Base-by-base conservation (phyloP, 352 stramenopile genomes). In the Globisporangium abappressorium region DNA sequence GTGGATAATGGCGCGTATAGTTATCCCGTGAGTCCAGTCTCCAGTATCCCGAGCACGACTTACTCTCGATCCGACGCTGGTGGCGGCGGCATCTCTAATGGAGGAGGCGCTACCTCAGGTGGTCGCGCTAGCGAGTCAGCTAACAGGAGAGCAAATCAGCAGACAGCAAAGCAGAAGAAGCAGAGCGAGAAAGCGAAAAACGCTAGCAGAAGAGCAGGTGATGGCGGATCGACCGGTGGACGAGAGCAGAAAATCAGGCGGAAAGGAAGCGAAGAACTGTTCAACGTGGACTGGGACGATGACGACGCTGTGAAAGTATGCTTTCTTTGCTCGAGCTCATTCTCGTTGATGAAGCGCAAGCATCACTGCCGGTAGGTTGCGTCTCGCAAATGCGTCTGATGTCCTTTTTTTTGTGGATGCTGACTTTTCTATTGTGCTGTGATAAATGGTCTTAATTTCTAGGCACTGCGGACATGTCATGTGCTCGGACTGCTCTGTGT, bases 401-500 rank as follows among this genome's bases (percentile, higher is more conserved):
- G 22, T 36, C 6, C n/a, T 53, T n/a, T 18, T 15, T 49, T 57
- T 41, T 56, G 30, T 64, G 46, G 6, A 20, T 46, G 38, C 30
- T 61, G 15, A 46, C 33, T 9, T 28, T 41, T 26, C 30, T 46
- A 6, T 46, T 61, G 20, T 2, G 6, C n/a, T 55, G n/a, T 55
- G n/a, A 55, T 26, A 9, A 36, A 49, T 30, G 26, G 7, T 58
- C 34, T 20, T 38, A n/a, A 12, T 43, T 15, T 46, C 3, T n/a
- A 85, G 78, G 15, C 65, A 74, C 38, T 93, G 85, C 26, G 85
- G 85, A 6, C 81, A 81, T 22, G 81, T 93, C 59, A 90, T 93
- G 70, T 93, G 85, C 68, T 84, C 82, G 1, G 85, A 92, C 36
- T 93, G 85, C 66, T 93, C 85, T 5, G 76, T 70, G 8, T 93